Evolutionary conservation across 2,329 filamentous ascomycete species (phyloP), one percentile per base, ranked within the genome.

Genomic region (Neurospora crassa): DNA sequence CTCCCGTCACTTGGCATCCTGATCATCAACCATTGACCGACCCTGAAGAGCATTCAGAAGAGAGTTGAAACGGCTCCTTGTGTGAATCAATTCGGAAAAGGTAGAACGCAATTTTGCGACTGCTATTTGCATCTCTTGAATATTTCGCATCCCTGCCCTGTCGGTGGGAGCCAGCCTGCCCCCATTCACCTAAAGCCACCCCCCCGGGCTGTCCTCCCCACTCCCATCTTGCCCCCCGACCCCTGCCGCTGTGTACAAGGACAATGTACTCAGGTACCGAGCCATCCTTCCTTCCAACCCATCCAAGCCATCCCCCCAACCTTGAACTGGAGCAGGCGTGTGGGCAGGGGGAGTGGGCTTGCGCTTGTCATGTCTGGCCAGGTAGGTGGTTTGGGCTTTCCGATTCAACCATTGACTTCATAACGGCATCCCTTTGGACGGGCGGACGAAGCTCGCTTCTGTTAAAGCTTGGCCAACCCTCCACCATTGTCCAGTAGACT

Each of bases 381-480:
- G 24, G 24, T 24, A 29, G 24, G 29, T 29, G 29, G 47, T 59
- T 63, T 53, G 40, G 20, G 34, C 42, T 69, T 69, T 43, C 42
- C 47, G 14, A 59, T 59, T 59, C 53, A 63, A 63, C 72, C 72
- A 73, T 70, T 76, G 72, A 75, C 75, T 74, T 76, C 75, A 74
- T 67, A 71, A 41, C 68, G 63, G 70, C 68, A 41, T 68, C 43
- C 47, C 24, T 68, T 59, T 69, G 71, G 70, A 53, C 42, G 69
- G 42, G 69, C 67, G 68, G 72, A 71, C 67, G 53, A 45, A 37
- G 40, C 42, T 69, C 63, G 24, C 34, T 11, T 53, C 70, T 68
- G 70, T 74, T 76, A 74, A 76, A 76, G 72, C 73, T 72, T 72
- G 73, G 70, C 70, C 71, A 63, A 68, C 67, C 72, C 70, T 68